Evolutionary conservation across 192 early-diverging fungal species (phyloP).

Genomic region (Irineochytrium annulatum): DNA sequence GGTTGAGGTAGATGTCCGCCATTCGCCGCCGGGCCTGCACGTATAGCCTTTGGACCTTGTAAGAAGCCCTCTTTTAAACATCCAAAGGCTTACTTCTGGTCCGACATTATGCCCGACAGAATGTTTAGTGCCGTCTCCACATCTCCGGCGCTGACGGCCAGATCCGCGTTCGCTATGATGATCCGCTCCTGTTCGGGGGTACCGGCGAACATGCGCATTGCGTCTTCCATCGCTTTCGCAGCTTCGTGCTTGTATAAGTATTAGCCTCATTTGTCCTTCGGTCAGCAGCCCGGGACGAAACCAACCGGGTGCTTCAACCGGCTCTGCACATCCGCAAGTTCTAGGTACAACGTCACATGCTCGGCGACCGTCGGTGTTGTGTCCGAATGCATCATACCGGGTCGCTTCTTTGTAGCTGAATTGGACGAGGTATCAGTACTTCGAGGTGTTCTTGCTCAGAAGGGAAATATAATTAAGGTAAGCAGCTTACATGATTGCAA

Average conservation of each 20-base stretch:
- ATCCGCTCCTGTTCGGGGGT: constrained; percentile 38
- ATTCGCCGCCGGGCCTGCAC: constrained; percentile 39
- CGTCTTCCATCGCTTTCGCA: constrained; percentile 39
- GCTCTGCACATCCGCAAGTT: constrained; percentile 35
- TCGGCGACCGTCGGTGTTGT: constrained; percentile 20
- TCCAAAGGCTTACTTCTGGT: constrained; percentile 19
- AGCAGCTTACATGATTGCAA: not conserved
- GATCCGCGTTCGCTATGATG: constrained; percentile 39
- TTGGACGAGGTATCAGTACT: not conserved
- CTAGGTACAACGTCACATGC: constrained; percentile 37
- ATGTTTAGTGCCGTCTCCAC: constrained; percentile 38
- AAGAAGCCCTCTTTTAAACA: not conserved
- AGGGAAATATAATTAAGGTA: too few species aligned
- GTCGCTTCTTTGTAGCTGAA: constrained; percentile 5
- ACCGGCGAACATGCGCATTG: constrained; percentile 31
- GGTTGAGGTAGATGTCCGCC: constrained; percentile 49
- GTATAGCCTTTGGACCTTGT: constrained; percentile 22
- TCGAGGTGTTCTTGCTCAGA: not conserved
- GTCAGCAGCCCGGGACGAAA: constrained; percentile 6
- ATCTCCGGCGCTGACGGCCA: constrained; percentile 33
- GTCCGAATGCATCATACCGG: constrained; percentile 18
- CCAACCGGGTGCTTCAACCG: constrained; percentile 37
- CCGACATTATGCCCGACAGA: constrained; percentile 29
- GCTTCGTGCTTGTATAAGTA: constrained; percentile 30
- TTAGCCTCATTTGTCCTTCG: not conserved